phyloP scores from a whole-genome alignment of 202 grass and related monocot genomes.

The Eragrostis tef region DNA sequence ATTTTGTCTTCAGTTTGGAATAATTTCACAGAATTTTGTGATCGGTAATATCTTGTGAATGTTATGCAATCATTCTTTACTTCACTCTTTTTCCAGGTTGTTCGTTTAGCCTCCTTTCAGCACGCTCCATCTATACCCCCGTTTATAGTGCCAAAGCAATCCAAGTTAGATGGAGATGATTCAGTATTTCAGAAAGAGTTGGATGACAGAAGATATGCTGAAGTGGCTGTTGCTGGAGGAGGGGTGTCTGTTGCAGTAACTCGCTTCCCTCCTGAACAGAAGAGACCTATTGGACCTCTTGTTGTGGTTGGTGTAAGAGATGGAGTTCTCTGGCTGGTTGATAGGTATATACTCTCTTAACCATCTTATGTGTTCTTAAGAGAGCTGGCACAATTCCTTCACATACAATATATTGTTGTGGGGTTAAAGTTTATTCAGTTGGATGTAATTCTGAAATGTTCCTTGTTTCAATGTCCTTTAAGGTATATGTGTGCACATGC shows the following conservation, averaged over 20 bases:
- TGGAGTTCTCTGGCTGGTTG: constrained; percentile 94
- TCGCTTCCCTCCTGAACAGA: constrained; percentile 92
- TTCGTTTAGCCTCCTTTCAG: constrained; percentile 98
- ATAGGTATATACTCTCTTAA: constrained; percentile 60
- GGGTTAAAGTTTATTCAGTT: constrained; percentile 25
- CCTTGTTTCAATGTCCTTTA: constrained; percentile 42
- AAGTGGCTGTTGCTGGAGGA: constrained; percentile 99
- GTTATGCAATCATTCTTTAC: constrained; percentile 17
- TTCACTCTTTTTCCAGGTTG: constrained; percentile 62
- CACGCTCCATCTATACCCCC: constrained; percentile 87
- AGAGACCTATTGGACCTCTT: constrained; percentile 93
- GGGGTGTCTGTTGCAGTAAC: constrained; percentile 95
- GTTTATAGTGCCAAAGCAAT: constrained; percentile 92
- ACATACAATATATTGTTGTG: neutral
- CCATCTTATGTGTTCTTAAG: constrained; percentile 32
- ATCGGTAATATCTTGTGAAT: neutral
- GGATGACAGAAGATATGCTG: constrained; percentile 86
- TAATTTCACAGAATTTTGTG: neutral
- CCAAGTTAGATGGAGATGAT: constrained; percentile 75
- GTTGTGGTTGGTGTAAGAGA: constrained; percentile 92
- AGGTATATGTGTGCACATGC: constrained; percentile 99
- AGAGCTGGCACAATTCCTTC: constrained; percentile 41
- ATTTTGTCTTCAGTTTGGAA: neutral
- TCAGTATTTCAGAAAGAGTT: constrained; percentile 79
- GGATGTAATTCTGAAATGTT: constrained; percentile 44